These are phyloP conservation scores for Torulaspora franciscae DNA, from an alignment of 805 yeast genomes.

Conservation along the genomic window DNA sequence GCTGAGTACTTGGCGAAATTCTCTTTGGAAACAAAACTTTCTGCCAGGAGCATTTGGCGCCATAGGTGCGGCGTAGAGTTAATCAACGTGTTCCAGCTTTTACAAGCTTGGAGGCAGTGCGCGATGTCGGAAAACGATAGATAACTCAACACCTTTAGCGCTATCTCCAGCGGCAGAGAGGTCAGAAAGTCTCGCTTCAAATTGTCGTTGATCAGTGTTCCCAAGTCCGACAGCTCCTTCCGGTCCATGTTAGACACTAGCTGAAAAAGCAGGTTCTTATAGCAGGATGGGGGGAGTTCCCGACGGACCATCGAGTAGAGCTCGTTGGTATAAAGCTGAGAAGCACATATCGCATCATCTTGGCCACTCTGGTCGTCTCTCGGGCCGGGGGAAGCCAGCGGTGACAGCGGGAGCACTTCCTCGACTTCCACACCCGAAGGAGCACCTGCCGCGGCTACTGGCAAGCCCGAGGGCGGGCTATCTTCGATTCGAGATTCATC, in stretches of 20 bases:
- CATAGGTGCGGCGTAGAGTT: slow-evolving; percentile 61
- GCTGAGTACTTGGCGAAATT: slow-evolving; percentile 40
- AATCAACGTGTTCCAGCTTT: slow-evolving; percentile 63
- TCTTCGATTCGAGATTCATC: slow-evolving; percentile 7
- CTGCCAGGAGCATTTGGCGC: slow-evolving; percentile 59
- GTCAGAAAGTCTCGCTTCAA: slow-evolving; percentile 70
- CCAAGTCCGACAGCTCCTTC: slow-evolving; percentile 32
- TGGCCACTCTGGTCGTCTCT: slow-evolving; percentile 13
- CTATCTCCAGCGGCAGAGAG: slow-evolving; percentile 69
- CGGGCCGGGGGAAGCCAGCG: slow-evolving; percentile 33
- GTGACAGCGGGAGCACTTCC: slow-evolving; percentile 32
- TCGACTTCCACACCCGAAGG: slow-evolving; percentile 12
- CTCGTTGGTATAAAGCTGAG: slow-evolving; percentile 15
- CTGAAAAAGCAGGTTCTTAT: slow-evolving; percentile 26
- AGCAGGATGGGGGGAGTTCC: slow-evolving; percentile 18
- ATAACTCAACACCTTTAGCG: slow-evolving; percentile 56
- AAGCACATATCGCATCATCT: slow-evolving; percentile 1
- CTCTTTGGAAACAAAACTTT: slow-evolving; percentile 49
- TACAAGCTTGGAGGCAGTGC: slow-evolving; percentile 58
- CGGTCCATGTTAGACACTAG: slow-evolving; percentile 28
- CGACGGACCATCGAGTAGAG: slow-evolving; percentile 16
- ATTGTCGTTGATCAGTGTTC: slow-evolving; percentile 30
- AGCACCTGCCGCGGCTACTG: slow-evolving; percentile 2
- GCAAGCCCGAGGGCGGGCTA: background rate
- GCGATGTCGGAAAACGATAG: slow-evolving; percentile 62